Percentiles rank a stretch among this genome's conserved stretches.
Evolutionary conservation across 1,284 basidiomycete species (phyloP).

Genomic region (Malassezia caprae): DNA sequence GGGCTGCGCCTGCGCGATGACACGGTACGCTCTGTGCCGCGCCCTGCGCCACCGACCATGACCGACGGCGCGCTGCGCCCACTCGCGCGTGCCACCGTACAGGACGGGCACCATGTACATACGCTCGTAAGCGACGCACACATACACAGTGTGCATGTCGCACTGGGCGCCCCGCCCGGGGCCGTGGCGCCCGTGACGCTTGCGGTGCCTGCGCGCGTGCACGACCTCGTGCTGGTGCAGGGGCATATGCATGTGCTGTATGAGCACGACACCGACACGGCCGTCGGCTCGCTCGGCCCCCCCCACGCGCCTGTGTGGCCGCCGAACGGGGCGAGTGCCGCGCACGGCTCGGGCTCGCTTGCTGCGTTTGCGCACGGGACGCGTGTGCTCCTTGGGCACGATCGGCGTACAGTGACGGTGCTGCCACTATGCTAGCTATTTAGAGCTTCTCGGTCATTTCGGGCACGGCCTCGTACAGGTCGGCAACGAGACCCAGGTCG

Average conservation of each 20-base stretch:
- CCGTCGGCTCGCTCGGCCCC: background rate
- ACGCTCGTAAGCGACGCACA: background rate
- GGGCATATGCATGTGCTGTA: background rate
- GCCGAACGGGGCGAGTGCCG: background rate
- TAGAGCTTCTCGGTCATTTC: slow-evolving; percentile 29
- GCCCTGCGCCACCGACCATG: background rate
- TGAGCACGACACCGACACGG: background rate
- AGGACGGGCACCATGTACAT: background rate
- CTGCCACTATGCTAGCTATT: background rate
- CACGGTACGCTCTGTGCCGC: background rate
- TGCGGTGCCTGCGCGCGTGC: background rate
- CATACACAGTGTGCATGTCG: background rate
- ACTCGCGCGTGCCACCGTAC: background rate
- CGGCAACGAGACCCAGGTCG: slow-evolving; percentile 79
- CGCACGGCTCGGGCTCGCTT: background rate
- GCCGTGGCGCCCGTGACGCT: background rate
- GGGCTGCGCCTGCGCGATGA: background rate
- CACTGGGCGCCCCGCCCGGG: background rate
- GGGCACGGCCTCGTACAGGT: slow-evolving; percentile 48
- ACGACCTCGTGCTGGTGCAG: background rate
- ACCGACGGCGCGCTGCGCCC: background rate
- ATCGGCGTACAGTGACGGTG: slow-evolving; percentile 1
- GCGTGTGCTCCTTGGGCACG: background rate
- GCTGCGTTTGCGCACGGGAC: background rate
- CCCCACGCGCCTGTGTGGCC: background rate